phyloP scores from a whole-genome alignment of 345 rosid genomes.

The Theobroma cacao region DNA sequence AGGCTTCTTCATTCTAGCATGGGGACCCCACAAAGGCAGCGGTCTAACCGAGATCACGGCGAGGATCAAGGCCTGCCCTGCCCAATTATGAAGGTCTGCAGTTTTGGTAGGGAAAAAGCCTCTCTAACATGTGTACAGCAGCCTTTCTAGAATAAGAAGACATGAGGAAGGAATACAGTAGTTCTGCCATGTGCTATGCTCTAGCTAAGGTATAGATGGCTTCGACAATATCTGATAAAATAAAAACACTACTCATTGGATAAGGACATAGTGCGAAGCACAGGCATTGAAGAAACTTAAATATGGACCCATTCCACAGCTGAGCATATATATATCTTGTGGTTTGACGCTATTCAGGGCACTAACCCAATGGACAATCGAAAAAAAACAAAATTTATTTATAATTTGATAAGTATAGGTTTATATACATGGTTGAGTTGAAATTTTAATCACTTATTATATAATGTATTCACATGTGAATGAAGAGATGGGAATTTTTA shows the following conservation, averaged over 20 bases:
- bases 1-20: not conserved
- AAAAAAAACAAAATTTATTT: too few relatives aligned
- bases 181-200: not conserved
- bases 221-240: not conserved
- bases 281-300: too few relatives aligned
- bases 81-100: not conserved
- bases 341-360: too few relatives aligned
- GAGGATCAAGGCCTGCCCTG: not conserved
- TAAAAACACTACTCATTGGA: not conserved
- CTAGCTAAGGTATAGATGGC: not conserved
- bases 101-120: not conserved
- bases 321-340: too few relatives aligned
- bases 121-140: not conserved
- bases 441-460: too few relatives aligned
- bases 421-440: too few relatives aligned
- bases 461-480: too few relatives aligned
- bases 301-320: too few relatives aligned
- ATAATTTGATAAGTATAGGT: too few relatives aligned
- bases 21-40: not conserved
- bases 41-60: not conserved
- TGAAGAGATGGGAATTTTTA: not conserved
- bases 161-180: not conserved
- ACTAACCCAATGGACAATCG: too few relatives aligned
- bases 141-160: not conserved
- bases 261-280: too few relatives aligned